Conservation (phyloP, 2,329 filamentous ascomycete species). For the Fusarium musae region DNA sequence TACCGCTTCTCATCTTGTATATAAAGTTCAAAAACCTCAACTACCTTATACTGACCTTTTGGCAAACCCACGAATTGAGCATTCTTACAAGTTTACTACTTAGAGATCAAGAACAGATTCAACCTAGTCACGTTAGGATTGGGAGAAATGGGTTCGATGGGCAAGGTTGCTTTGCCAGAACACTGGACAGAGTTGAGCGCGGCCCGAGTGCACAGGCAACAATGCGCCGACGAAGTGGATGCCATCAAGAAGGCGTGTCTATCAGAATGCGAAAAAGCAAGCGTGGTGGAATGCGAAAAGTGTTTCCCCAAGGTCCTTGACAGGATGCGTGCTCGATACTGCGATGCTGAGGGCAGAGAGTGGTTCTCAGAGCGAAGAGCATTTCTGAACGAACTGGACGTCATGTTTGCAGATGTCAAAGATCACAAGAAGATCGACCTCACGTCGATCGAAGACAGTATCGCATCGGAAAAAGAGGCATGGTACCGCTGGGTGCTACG, state of each 20-base stretch:
- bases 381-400: constrained; percentile 63
- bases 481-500: constrained; percentile 63
- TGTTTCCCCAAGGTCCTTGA: constrained; percentile 62
- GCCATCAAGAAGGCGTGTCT: constrained; percentile 57
- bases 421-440: constrained; percentile 56
- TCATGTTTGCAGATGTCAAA: constrained; percentile 60
- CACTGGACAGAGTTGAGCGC: constrained; percentile 54
- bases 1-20: background rate
- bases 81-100: background rate
- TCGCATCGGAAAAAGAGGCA: constrained; percentile 62
- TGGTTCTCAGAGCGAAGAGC: constrained; percentile 63
- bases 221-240: constrained; percentile 56
- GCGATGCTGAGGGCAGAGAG: constrained; percentile 52
- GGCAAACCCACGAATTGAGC: background rate
- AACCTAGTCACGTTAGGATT: background rate
- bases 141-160: constrained; percentile 39
- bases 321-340: constrained; percentile 54
- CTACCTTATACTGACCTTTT: background rate
- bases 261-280: constrained; percentile 55
- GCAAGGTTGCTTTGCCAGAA: constrained; percentile 49
- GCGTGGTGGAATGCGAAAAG: constrained; percentile 58
- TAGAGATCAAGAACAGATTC: background rate
- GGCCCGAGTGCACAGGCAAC: constrained; percentile 46
- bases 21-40: background rate
- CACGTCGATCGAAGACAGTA: constrained; percentile 59